Percentiles rank a stretch among this genome's conserved stretches.
Conservation (phyloP, 805 yeast species). For the Ogataea paradorogensis region DNA sequence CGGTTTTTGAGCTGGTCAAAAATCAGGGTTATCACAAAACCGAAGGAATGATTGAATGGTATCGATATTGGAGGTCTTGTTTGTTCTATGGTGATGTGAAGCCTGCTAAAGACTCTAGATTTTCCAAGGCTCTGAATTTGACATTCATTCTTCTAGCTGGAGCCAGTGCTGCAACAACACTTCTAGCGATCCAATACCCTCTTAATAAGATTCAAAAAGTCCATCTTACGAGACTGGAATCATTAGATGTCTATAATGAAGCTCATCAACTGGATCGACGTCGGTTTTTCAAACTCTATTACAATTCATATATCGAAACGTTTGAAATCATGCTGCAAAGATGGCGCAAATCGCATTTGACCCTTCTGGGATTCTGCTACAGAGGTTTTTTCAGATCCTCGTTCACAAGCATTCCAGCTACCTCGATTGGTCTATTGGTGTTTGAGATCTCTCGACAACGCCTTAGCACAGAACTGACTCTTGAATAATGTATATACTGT, state of each 20-base stretch:
- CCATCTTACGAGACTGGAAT: conserved; percentile 76
- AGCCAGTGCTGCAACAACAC: conserved; percentile 74
- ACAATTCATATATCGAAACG: conserved; percentile 76
- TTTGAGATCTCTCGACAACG: conserved; percentile 72
- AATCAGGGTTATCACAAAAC: conserved; percentile 58
- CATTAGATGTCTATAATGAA: conserved; percentile 62
- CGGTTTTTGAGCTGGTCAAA: conserved; percentile 75
- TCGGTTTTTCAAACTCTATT: conserved; percentile 50
- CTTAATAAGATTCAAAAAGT: conserved; percentile 74
- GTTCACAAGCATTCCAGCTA: conserved; percentile 77
- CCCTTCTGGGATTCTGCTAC: conserved; percentile 68
- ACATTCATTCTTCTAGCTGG: conserved; percentile 79
- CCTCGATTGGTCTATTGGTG: conserved; percentile 80
- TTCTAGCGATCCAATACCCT: conserved; percentile 82
- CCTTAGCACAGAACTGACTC: conserved; percentile 27
- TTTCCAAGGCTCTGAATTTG: conserved; percentile 53
- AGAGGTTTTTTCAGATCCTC: conserved; percentile 76
- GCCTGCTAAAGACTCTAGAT: conserved; percentile 22
- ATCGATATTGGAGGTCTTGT: conserved; percentile 35
- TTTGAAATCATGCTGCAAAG: conserved; percentile 55
- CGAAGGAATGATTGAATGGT: conserved; percentile 42
- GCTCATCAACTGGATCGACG: conserved; percentile 25
- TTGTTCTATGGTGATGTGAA: conserved; percentile 19
- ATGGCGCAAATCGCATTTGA: conserved; percentile 49
- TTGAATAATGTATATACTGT: conserved; percentile 8